Base-by-base conservation (phyloP, 2,329 filamentous ascomycete species). In the Colletotrichum godetiae region DNA sequence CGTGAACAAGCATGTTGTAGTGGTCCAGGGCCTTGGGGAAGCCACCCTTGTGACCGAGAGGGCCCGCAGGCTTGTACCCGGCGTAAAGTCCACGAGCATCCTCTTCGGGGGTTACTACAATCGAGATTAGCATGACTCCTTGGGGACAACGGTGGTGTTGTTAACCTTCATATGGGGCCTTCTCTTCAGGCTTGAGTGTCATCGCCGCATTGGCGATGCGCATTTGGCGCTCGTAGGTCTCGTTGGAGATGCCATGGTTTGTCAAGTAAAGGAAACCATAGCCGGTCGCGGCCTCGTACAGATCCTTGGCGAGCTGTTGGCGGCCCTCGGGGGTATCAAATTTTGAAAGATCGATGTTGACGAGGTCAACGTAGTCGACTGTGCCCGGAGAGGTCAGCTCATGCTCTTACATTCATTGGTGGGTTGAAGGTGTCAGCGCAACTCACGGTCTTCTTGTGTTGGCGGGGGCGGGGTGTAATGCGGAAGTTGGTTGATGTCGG, bases 231-330 rank as follows among this genome's bases (percentile, higher is more conserved):
- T 76, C 58, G 55, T 76, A 80, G 2, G 76, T 74, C 61, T 79
- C 77, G 12, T 79, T 71, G 2, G 78, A 77, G 42, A 78, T 80
- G 60, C 77, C 77, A 74, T 80, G 77, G 72, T 79, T 77, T 37
- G 76, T 75, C 19, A 79, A 53, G 1, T 78, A 79, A 8, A 79
- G 68, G 66, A 79, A 79, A 3, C 78, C 78, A 22, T 58, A 58
- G 67, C 75, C 76, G 1, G 77, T 79, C 10, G 76, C 76, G 33
- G 79, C 79, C 37, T 81, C 77, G 67, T 77, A 81, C 29, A 82
- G 75, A 11, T 76, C 67, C 12, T 70, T 74, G n/a, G 79, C 79
- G 11, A 83, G 76, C 58, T 78, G 73, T 61, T 80, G 75, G 8
- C 76, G 67, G 19, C 72, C 74, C 10, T 13, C 71, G 2, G 79